These are phyloP conservation scores for Physocladia obscura DNA, from an alignment of 192 early-diverging fungal species.

Conservation along the genomic window DNA sequence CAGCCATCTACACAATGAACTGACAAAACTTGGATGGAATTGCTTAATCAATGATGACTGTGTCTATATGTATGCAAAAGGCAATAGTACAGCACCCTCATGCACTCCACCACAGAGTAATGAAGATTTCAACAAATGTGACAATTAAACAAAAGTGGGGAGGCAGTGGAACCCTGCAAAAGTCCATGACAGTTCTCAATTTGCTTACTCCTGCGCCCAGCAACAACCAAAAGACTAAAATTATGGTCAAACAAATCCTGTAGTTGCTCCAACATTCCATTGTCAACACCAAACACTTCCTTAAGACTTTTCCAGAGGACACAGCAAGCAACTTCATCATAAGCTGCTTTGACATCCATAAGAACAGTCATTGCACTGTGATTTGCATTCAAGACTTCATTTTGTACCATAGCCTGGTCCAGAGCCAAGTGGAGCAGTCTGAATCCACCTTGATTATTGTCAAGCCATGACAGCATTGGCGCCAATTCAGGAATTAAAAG, in stretches of 20 bases:
- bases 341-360: no score
- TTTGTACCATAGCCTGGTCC: background rate
- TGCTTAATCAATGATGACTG: constrained; percentile 4
- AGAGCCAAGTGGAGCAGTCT: background rate
- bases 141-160: background rate
- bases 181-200: background rate
- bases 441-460: no score
- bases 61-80: no score
- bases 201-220: background rate
- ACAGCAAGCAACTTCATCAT: background rate
- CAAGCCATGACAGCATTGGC: no score
- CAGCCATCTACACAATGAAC: background rate
- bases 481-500: no score
- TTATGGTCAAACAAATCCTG: constrained; percentile 6
- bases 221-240: background rate
- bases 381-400: background rate
- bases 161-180: background rate
- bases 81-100: no score
- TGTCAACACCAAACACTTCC: no score
- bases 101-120: no score
- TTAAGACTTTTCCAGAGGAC: background rate
- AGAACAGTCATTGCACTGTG: no score
- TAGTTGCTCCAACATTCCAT: background rate
- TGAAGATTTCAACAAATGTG: no score
- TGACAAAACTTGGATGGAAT: constrained; percentile 2